Percentiles rank a stretch among this genome's conserved stretches.
Conservation (phyloP, 352 stramenopile species). For the Pythium utonaiense region DNA sequence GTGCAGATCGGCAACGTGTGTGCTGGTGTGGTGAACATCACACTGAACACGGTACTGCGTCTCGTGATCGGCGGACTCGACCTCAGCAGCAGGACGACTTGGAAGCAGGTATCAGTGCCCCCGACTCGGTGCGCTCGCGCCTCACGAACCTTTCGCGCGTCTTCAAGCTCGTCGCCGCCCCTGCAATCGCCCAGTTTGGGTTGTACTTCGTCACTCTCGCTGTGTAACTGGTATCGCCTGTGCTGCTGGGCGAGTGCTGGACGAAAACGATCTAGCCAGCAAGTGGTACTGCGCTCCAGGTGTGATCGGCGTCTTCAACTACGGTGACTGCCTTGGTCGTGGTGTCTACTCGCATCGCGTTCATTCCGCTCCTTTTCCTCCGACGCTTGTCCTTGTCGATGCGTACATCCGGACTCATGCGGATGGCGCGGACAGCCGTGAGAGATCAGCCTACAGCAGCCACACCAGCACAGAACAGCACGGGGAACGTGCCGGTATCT, state of each 20-base stretch:
- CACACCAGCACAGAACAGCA: constrained; percentile 37
- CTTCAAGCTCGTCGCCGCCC: constrained; percentile 45
- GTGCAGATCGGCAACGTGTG: constrained; percentile 60
- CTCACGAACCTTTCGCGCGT: constrained; percentile 45
- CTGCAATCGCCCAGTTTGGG: constrained; percentile 44
- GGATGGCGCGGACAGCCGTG: constrained; percentile 29
- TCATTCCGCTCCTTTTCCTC: constrained; percentile 56
- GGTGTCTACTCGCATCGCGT: constrained; percentile 37
- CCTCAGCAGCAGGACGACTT: constrained; percentile 21
- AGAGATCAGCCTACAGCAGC: constrained; percentile 28
- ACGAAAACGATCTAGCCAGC: constrained; percentile 21
- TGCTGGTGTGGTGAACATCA: constrained; percentile 53
- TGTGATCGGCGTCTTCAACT: constrained; percentile 37
- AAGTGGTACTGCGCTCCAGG: constrained; percentile 31
- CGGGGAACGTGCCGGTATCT: constrained; percentile 42
- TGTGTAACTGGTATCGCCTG: constrained; percentile 56
- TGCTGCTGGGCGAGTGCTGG: constrained; percentile 32
- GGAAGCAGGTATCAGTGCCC: no score
- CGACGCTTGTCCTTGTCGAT: constrained; percentile 38
- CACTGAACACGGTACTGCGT: constrained; percentile 46
- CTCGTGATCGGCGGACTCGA: constrained; percentile 42
- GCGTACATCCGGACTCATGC: constrained; percentile 35
- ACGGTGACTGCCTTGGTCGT: constrained; percentile 34
- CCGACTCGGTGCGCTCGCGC: constrained; percentile 14
- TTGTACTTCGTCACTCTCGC: constrained; percentile 59